Percentiles rank a stretch among this genome's conserved stretches.
These are phyloP conservation scores for Remersonia thermophila DNA, from an alignment of 2,329 filamentous ascomycete species.

Conservation along the genomic window DNA sequence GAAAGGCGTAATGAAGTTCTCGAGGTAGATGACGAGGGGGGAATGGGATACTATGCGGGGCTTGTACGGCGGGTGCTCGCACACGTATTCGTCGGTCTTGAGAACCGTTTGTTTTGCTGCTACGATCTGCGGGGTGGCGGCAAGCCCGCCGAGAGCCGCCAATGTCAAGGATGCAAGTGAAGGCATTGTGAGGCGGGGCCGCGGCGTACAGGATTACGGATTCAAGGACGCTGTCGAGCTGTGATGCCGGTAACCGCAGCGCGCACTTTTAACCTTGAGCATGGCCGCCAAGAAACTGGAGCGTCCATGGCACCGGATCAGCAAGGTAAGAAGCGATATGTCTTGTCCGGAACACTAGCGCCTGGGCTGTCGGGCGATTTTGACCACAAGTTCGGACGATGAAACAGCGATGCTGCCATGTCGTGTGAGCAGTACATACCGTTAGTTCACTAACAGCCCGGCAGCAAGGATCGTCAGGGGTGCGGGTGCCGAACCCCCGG, in stretches of 20 bases:
- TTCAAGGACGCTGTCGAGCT: too few species aligned
- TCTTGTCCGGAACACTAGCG: neutral
- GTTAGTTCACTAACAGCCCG: neutral
- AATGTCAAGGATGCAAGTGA: too few species aligned
- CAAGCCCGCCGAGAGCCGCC: neutral
- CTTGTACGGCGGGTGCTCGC: conserved; percentile 25
- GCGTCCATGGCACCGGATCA: too few species aligned
- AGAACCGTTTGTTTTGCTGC: conserved; percentile 4
- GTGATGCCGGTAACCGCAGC: too few species aligned
- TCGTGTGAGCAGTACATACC: neutral
- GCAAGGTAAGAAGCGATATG: too few species aligned
- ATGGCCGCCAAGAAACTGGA: too few species aligned
- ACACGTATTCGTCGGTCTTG: conserved; percentile 7
- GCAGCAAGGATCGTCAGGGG: too few species aligned
- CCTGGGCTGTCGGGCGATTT: neutral
- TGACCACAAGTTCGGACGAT: neutral
- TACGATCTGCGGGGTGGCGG: too few species aligned
- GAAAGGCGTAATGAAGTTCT: conserved; percentile 30
- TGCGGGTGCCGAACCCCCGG: too few species aligned
- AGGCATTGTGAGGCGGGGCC: too few species aligned
- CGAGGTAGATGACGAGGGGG: conserved; percentile 37
- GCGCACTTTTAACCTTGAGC: too few species aligned
- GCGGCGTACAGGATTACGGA: too few species aligned
- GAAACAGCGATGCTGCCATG: conserved; percentile 1
- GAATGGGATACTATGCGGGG: conserved; percentile 34